Evolutionary conservation across 2,329 filamentous ascomycete species (phyloP), one percentile per base, ranked within the genome.

Genomic region (Grosmannia huntii): DNA sequence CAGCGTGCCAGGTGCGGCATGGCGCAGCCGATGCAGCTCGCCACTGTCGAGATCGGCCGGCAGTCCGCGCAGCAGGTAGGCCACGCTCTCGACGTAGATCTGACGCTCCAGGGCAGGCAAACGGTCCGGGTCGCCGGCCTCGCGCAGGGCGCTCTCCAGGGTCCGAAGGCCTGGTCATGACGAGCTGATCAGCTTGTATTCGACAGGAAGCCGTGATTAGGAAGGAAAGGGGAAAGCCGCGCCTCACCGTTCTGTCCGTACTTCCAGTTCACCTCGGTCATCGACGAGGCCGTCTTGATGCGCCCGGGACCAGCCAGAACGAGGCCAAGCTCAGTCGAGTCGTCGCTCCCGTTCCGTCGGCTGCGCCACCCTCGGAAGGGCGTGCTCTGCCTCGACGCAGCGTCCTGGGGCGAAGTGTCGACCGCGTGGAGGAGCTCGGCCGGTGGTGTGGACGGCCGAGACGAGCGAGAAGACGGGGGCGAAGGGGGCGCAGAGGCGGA

Each of bases 41-140:
- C 77, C 75, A 2, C 70, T 69, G 36, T 76, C 78, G 33, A 87
- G 75, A 55, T 85, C 73, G 1, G 69, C 61, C 0, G 85, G 85
- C 0, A 87, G 73, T 9, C 79, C 84, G 60, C 77, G 77, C n/a
- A 87, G 73, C 27, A 87, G 72, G 66, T 86, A 86, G 3, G 79
- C 77, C 4, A 85, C 69, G 59, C 81, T 78, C 63, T 86, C 81
- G 54, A 87, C 70, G 67, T 86, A 87, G 11, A 85, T 75, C 62
- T 82, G 80, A 28, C 84, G 76, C 55, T 80, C 78, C 63, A 82
- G 76, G n/a, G 68, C 65, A n/a, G 62, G 61, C 5, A 62, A 54
- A 16, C 62, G 61, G 49, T 62, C 60, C n/a, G 60, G 61, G 23
- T 64, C 59, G 53, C 54, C 53, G n/a, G 62, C 61, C 52, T 63